These are phyloP conservation scores for Phytophthora constricta DNA, from an alignment of 352 stramenopile species.

Conservation along the genomic window DNA sequence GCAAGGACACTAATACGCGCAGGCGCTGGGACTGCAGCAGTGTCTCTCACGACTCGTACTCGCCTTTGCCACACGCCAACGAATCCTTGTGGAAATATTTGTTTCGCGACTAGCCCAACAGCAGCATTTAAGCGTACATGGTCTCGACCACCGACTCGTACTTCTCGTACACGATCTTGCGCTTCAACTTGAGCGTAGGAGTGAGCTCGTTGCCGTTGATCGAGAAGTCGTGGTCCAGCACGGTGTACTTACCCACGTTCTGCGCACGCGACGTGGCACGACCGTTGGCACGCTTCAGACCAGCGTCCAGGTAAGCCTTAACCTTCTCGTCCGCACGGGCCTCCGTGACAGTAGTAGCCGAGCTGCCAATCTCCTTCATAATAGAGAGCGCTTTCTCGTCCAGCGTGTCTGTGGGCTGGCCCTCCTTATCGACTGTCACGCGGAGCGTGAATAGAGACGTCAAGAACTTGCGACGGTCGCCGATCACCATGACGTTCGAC, in stretches of 20 bases:
- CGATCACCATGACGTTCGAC: slow-evolving; percentile 94
- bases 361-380: slow-evolving; percentile 68
- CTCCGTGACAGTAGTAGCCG: slow-evolving; percentile 72
- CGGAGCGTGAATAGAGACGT: slow-evolving; percentile 88
- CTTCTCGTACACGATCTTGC: slow-evolving; percentile 92
- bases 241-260: slow-evolving; percentile 87
- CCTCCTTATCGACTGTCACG: slow-evolving; percentile 82
- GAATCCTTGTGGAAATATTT: slow-evolving; percentile 19
- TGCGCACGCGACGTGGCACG: slow-evolving; percentile 83
- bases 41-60: background rate
- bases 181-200: slow-evolving; percentile 97
- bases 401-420: slow-evolving; percentile 81
- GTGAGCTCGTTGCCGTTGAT: slow-evolving; percentile 93
- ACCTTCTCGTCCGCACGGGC: slow-evolving; percentile 80
- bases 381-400: slow-evolving; percentile 71
- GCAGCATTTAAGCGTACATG: slow-evolving; percentile 80
- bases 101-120: background rate
- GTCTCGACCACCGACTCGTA: slow-evolving; percentile 89
- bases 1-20: slow-evolving; percentile 4
- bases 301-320: slow-evolving; percentile 73
- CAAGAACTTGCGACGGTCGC: slow-evolving; percentile 94
- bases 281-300: slow-evolving; percentile 81
- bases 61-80: slow-evolving; percentile 13
- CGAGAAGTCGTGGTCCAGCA: slow-evolving; percentile 92
- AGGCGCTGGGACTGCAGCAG: background rate